Percentiles rank a stretch among this genome's conserved stretches.
These are phyloP conservation scores for Acer saccharum DNA, from an alignment of 345 rosid genomes.

Conservation along the genomic window DNA sequence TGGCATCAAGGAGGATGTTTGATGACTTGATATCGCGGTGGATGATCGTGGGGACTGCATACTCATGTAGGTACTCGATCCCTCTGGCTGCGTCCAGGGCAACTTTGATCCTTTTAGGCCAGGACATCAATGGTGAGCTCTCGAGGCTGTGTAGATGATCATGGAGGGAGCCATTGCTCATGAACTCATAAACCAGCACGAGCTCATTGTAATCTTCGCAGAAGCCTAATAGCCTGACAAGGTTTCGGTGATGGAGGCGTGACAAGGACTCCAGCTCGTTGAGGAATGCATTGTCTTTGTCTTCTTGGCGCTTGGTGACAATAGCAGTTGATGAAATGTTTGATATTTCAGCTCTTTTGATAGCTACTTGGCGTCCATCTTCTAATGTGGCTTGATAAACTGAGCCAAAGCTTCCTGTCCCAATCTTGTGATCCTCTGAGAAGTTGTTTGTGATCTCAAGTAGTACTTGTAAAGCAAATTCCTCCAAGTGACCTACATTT, in stretches of 20 bases:
- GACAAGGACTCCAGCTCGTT: constrained; percentile 83
- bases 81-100: constrained; percentile 82
- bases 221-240: constrained; percentile 65
- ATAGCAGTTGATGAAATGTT: constrained; percentile 23
- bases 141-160: constrained; percentile 68
- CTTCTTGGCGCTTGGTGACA: constrained; percentile 44
- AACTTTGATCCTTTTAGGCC: constrained; percentile 55
- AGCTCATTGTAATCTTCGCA: constrained; percentile 64
- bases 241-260: constrained; percentile 75
- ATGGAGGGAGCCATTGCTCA: constrained; percentile 66
- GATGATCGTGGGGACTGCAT: constrained; percentile 61
- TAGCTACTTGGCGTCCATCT: constrained; percentile 71
- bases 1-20: constrained; percentile 58
- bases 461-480: constrained; percentile 50
- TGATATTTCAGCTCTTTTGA: constrained; percentile 68
- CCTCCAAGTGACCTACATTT: constrained; percentile 55
- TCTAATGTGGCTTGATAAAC: constrained; percentile 58
- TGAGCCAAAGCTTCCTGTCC: constrained; percentile 78
- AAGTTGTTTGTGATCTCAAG: constrained; percentile 58
- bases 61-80: constrained; percentile 70
- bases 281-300: constrained; percentile 64
- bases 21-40: constrained; percentile 91
- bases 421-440: constrained; percentile 57
- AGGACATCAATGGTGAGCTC: constrained; percentile 51
- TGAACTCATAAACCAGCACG: constrained; percentile 63